Evolutionary conservation across 805 yeast species (phyloP), one percentile per base, ranked within the genome.

Genomic region (Candida piceae): DNA sequence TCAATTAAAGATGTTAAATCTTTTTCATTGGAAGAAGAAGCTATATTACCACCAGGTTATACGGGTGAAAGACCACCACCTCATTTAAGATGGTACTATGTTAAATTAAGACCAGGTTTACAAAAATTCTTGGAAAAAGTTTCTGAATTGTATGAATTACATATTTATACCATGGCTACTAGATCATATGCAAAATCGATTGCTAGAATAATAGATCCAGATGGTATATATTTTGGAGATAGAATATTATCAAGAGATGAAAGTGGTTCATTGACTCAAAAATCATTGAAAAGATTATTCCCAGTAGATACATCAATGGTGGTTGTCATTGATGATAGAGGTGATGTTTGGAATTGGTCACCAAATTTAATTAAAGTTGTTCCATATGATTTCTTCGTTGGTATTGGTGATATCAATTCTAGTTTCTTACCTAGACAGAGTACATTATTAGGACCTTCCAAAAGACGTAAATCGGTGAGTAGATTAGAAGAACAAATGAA

Each of bases 341-440:
- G 97, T 3, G 98, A 93, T 59, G 98, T 93, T 16, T 93, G 98
- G 98, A 85, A 84, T 53, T 93, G 98, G 98, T 84, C 87, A 48
- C 79, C 83, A 10, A 89, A 93, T 55, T 65, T 93, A 49, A 78
- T 93, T 40, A 86, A 90, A 60, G 97, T 90, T 5, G 83, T 88
- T 2, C 98, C 98, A 0, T 93, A 87, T 58, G 95, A 86, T 57
- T 93, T 93, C 52, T 93, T 93, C 52, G 95, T 89, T 25, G 97
- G 97, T 9, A 87, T 90, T 39, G 98, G 98, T 20, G 98, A 93
- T 64, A 93, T 93, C 53, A 93, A 93, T 53, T 86, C 96, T 16
- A 81, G 87, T 47, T 88, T 88, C 54, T 64, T 93, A 38, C 97
- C 98, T 0, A 80, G 85, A 51, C 85, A 87, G 44, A 78, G 70